Evolutionary conservation across 148 eudicot species (phyloP), one percentile per base, ranked within the genome.

Genomic region (Beta vulgaris): DNA sequence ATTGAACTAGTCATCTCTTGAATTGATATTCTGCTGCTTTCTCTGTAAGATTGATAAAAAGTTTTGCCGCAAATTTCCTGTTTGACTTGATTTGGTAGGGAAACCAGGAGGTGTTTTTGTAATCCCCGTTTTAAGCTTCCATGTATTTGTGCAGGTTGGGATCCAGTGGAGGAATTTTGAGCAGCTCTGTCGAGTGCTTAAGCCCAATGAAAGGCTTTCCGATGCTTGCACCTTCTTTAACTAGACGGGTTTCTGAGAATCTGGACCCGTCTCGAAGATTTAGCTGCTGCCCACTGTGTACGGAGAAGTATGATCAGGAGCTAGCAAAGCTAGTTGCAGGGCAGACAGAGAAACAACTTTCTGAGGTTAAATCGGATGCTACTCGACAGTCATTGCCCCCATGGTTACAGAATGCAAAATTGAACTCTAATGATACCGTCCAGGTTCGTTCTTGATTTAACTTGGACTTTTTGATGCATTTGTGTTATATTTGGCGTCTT

Each of bases 381-480:
- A 55, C 73, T 73, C 67, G 54, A 63, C 86, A 80, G 73, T 77
- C 78, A 28, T 76, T 94, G 77, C 98, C 98, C 2, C 86, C 67
- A 36, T 94, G 98, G 98, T 68, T 94, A 87, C 91, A 87, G 51
- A 87, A 77, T 80, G 98, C 91, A 31, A 87, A 83, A 72, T 18
- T 58, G 25, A 78, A 67, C 36, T 75, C 61, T 26, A 67, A 67
- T 58, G 85, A 74, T 34, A 25, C 46, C 7, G 69, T 67, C 31
- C 86, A 88, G 85, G 98, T 91, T 54, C 55, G 84, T 58, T 73
- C 60, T 34, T 39, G 21, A 26, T 19, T 2, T 2, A 12, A 7
- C 13, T 36, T 55, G 39, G 3, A 19, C 34, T 34, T 25, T 23
- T 72, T 31, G 18, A 54, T 63, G 19, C 39, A 39, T 61, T 73